A percentile compares a stretch with the other conserved stretches of the same genome.
Evolutionary conservation across 805 yeast genomes (phyloP).

Genomic region (Tetrapisispora arboricola): DNA sequence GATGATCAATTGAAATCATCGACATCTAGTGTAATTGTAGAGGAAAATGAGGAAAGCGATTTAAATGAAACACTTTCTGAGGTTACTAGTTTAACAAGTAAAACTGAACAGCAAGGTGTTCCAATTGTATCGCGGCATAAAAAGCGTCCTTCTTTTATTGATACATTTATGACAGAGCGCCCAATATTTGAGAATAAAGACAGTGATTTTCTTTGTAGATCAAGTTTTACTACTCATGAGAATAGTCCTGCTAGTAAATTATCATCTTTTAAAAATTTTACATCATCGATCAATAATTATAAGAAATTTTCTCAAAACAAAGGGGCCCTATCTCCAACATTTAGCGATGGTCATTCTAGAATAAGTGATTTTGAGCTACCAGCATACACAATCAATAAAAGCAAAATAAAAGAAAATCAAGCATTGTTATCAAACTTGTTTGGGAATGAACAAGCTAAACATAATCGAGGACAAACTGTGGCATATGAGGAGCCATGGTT

Average conservation of each 20-base stretch:
- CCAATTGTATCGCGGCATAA: conserved; percentile 16
- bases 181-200: conserved; percentile 13
- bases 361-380: background rate
- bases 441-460: background rate
- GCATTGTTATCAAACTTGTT: background rate
- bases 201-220: conserved; percentile 5
- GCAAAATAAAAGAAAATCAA: conserved; percentile 1
- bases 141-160: conserved; percentile 25
- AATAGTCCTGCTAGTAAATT: conserved; percentile 16
- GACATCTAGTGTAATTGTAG: conserved; percentile 8
- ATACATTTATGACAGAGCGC: conserved; percentile 22
- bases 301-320: conserved; percentile 4
- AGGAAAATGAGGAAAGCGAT: conserved; percentile 10
- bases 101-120: conserved; percentile 7
- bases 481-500: conserved; percentile 23
- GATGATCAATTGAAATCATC: background rate
- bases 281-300: conserved; percentile 7
- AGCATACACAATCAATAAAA: background rate
- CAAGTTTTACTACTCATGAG: conserved; percentile 4
- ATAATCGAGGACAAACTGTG: background rate
- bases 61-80: background rate
- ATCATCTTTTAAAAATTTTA: conserved; percentile 10
- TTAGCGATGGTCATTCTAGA: conserved; percentile 3
- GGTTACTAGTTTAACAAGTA: background rate
- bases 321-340: conserved; percentile 1